Evolutionary conservation across 192 early-diverging fungal genomes (phyloP), one percentile per base, ranked within the genome.

Genomic region (Funneliformis geosporum): DNA sequence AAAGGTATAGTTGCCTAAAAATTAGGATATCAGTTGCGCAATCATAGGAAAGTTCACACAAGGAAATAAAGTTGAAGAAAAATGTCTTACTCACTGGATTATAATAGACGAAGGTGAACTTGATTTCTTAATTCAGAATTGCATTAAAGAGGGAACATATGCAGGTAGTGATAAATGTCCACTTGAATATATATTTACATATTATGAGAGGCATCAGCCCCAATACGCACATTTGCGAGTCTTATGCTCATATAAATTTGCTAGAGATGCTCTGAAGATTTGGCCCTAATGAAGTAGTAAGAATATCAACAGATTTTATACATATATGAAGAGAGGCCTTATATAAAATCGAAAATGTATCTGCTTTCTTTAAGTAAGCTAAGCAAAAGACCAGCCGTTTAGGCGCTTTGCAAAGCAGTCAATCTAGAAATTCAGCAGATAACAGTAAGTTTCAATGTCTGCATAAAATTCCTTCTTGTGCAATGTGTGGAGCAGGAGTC

Each of bases 81-180:
- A 75, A 40, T 4, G 59, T 39, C 59, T 75, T 1, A 46, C 72
- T 16, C 16, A 73, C 4, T 23, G 2, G 1, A 9, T 73, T 73
- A n/a, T 73, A 73, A 73, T 75, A 75, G 28, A 75, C n/a, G 59
- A 75, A 59, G 73, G 39, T 21, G n/a, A 72, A 25, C 70, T 72
- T 8, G 23, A 72, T 50, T 72, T 72, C 44, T 72, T 72, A n/a
- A 72, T 72, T 11, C 40, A 72, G 44, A 7, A 72, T 47, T 72
- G 43, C 9, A 50, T 47, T 47, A 47, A 72, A 28, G 43, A 44
- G 14, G 8, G n/a, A 50, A 72, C 44, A 25, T 72, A 47, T 72
- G 70, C 43, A n/a, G 23, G 70, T 72, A 72, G 46, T 7, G n/a
- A 72, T 23, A 72, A 72, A 72, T 72, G 21, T 72, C 44, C 8